Evolutionary conservation across 805 yeast genomes (phyloP).

Genomic region (Candida multigemmis): DNA sequence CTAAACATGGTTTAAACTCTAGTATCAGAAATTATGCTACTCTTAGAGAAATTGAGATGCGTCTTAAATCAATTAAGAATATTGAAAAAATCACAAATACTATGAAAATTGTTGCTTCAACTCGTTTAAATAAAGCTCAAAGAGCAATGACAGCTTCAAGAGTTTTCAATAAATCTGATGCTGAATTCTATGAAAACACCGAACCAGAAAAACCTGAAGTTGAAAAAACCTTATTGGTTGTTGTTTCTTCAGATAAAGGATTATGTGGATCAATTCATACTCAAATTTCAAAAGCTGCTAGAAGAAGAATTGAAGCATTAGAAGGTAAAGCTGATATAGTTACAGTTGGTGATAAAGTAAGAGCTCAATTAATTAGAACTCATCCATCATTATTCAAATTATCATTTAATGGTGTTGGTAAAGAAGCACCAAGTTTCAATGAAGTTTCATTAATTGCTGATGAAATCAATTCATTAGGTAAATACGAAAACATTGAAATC

Average conservation of each 20-base stretch:
- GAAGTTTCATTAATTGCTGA: conserved; percentile 88
- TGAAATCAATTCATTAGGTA: conserved; percentile 61
- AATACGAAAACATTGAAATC: conserved; percentile 72
- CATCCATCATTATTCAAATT: conserved; percentile 59
- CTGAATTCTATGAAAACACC: conserved; percentile 70
- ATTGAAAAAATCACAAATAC: conserved; percentile 99
- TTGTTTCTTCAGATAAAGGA: conserved; percentile 95
- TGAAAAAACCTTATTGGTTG: conserved; percentile 70
- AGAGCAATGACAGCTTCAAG: conserved; percentile 87
- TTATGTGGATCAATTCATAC: conserved; percentile 98
- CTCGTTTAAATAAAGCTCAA: conserved; percentile 92
- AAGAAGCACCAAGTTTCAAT: conserved; percentile 88
- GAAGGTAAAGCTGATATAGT: conserved; percentile 68
- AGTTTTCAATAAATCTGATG: conserved; percentile 72
- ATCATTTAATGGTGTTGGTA: conserved; percentile 87
- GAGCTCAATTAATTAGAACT: conserved; percentile 81
- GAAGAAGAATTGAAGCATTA: conserved; percentile 51
- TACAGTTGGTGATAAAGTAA: conserved; percentile 90
- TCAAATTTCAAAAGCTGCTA: conserved; percentile 83
- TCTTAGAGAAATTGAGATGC: conserved; percentile 95
- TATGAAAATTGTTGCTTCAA: conserved; percentile 98
- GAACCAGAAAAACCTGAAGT: conserved; percentile 58
- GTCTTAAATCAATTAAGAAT: conserved; percentile 96
- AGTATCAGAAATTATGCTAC: conserved; percentile 85
- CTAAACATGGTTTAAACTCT: conserved; percentile 12